These are phyloP conservation scores for Fulvia fulva DNA, from an alignment of 2,329 filamentous ascomycete genomes.

Conservation along the genomic window DNA sequence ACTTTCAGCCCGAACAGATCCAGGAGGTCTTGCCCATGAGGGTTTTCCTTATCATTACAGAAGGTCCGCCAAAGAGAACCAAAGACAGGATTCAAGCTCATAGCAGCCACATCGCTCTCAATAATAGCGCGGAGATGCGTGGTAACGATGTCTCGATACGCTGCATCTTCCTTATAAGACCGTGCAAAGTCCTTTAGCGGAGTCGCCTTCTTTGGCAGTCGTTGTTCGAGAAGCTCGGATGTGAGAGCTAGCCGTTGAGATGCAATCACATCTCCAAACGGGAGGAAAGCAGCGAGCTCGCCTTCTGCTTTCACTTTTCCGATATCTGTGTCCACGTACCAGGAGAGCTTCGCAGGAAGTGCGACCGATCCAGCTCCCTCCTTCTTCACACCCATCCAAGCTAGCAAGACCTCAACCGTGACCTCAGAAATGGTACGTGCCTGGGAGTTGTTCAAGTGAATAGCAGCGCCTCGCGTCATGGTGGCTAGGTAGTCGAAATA, in stretches of 20 bases:
- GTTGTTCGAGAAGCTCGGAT: neutral
- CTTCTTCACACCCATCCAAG: slow-evolving; percentile 17
- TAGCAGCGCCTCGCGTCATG: slow-evolving; percentile 6
- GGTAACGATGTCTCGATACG: slow-evolving; percentile 6
- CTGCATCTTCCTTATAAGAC: slow-evolving; percentile 3
- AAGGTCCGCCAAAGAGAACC: slow-evolving; percentile 13
- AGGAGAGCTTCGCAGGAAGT: neutral
- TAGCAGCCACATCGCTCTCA: slow-evolving; percentile 9
- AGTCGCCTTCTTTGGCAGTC: neutral
- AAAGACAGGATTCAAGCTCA: slow-evolving; percentile 17
- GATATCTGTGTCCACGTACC: neutral
- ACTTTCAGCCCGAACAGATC: slow-evolving; percentile 12
- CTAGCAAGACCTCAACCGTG: slow-evolving; percentile 10
- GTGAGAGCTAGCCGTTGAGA: neutral
- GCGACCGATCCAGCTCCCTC: neutral
- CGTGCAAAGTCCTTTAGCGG: slow-evolving; percentile 6
- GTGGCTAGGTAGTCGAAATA: slow-evolving; percentile 7
- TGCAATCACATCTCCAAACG: neutral
- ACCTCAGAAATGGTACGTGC: slow-evolving; percentile 13
- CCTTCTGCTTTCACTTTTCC: neutral
- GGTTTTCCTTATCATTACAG: slow-evolving; percentile 11
- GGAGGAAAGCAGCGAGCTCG: neutral
- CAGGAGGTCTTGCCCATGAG: slow-evolving; percentile 8
- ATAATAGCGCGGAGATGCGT: slow-evolving; percentile 10
- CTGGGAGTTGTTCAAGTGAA: slow-evolving; percentile 1